Evolutionary conservation across 192 early-diverging fungal species (phyloP).

Genomic region (Coemansia nantahalensis): DNA sequence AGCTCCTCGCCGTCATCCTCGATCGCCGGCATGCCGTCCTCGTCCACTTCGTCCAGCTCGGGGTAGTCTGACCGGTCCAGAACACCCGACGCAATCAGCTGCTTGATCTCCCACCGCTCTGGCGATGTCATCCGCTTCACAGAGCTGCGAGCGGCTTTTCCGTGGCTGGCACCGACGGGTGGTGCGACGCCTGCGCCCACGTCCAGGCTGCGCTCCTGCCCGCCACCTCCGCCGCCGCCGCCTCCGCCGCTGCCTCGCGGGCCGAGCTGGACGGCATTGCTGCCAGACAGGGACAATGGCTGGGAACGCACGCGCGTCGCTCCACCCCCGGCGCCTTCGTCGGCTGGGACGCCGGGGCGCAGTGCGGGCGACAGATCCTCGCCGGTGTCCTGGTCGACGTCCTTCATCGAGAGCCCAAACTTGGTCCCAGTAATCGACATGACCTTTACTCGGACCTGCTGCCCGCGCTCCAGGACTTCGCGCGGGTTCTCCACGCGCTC

Average conservation of each 20-base stretch:
- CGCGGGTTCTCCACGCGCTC: conserved; percentile 72
- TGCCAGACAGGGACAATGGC: conserved; percentile 15
- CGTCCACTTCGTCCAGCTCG: conserved; percentile 74
- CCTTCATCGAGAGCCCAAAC: conserved; percentile 90
- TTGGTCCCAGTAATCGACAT: conserved; percentile 83
- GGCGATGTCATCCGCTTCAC: conserved; percentile 90
- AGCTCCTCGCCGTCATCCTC: conserved; percentile 93
- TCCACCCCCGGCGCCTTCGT: conserved; percentile 1
- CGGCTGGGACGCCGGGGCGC: conserved; percentile 50
- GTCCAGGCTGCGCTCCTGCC: too few species aligned
- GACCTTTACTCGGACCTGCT: conserved; percentile 91
- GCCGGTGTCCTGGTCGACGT: conserved; percentile 93
- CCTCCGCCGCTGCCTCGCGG: not conserved
- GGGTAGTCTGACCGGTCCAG: conserved; percentile 83
- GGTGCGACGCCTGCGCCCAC: too few species aligned
- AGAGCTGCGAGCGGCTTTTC: conserved; percentile 22
- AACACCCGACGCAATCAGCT: conserved; percentile 94
- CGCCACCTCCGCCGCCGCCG: too few species aligned
- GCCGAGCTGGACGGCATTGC: conserved; percentile 38
- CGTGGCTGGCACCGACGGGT: not conserved
- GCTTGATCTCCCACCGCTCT: conserved; percentile 96
- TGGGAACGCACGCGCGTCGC: conserved; percentile 2
- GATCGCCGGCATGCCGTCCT: conserved; percentile 72
- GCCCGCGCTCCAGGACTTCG: conserved; percentile 82
- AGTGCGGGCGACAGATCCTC: conserved; percentile 83